These are phyloP conservation scores for Aspergillus unguis DNA, from an alignment of 2,329 filamentous ascomycete species.

Conservation along the genomic window DNA sequence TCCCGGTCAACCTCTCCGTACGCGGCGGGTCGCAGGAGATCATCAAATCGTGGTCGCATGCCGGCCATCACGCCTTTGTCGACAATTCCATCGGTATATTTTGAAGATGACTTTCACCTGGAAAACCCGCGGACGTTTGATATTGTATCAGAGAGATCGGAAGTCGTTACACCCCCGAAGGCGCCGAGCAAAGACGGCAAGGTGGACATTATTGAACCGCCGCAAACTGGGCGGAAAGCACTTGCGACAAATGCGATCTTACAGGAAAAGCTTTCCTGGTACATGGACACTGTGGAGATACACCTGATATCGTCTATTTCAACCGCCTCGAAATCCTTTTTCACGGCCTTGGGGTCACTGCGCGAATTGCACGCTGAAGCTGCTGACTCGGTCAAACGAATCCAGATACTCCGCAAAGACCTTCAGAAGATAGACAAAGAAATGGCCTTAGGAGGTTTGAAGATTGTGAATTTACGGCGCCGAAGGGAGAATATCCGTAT, in stretches of 20 bases:
- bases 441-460: constrained; percentile 78
- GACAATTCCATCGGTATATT: constrained; percentile 89
- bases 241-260: constrained; percentile 94
- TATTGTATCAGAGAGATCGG: constrained; percentile 90
- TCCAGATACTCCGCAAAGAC: constrained; percentile 76
- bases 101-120: constrained; percentile 89
- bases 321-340: constrained; percentile 92
- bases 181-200: constrained; percentile 53
- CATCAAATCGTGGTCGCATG: constrained; percentile 52
- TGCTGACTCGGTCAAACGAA: constrained; percentile 82
- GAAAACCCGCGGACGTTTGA: constrained; percentile 97
- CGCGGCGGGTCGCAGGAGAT: constrained; percentile 49
- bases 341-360: constrained; percentile 85
- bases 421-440: constrained; percentile 78
- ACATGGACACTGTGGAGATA: constrained; percentile 98
- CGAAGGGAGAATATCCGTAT: constrained; percentile 80
- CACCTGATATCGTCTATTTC: constrained; percentile 96
- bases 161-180: constrained; percentile 74
- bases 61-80: constrained; percentile 81
- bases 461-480: constrained; percentile 78
- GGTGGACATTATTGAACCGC: constrained; percentile 57
- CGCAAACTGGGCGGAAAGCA: constrained; percentile 65
- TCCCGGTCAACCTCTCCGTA: constrained; percentile 46
- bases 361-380: constrained; percentile 90
- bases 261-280: constrained; percentile 98